These are phyloP conservation scores for Diaporthe helianthi DNA, from an alignment of 2,329 filamentous ascomycete genomes.

Conservation along the genomic window DNA sequence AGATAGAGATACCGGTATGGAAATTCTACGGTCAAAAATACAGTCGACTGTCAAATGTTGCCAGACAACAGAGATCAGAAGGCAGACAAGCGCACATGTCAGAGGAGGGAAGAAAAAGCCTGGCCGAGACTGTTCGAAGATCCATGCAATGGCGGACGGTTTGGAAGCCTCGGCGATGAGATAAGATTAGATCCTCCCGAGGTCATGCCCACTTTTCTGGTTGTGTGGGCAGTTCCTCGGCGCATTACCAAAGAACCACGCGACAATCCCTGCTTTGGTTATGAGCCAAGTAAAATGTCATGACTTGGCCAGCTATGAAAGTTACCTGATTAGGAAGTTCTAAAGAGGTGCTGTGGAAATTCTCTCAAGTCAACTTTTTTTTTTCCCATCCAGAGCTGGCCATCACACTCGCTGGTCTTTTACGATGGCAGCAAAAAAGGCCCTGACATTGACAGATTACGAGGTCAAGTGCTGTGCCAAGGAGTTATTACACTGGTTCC, in stretches of 20 bases:
- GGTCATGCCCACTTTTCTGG: neutral
- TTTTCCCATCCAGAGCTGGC: neutral
- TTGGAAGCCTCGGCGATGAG: constrained; percentile 15
- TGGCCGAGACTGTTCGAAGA: neutral
- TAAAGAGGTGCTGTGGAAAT: neutral
- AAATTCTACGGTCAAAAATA: neutral
- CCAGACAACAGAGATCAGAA: neutral
- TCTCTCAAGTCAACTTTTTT: neutral
- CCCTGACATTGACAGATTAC: neutral
- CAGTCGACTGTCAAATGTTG: neutral
- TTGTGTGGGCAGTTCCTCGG: neutral
- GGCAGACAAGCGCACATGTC: neutral
- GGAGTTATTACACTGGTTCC: neutral
- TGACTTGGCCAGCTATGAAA: neutral
- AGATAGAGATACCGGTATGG: neutral
- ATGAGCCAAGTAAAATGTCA: neutral
- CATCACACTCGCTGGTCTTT: neutral
- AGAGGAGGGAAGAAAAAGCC: neutral
- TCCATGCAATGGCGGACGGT: neutral
- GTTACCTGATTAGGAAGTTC: neutral
- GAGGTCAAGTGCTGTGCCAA: neutral
- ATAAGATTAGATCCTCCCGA: constrained; percentile 24
- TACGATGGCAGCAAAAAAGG: no score
- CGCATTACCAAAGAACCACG: constrained; percentile 10
- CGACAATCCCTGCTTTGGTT: neutral